A percentile compares a stretch with the other conserved stretches of the same genome.
phyloP scores from a whole-genome alignment of 371 early-diverging fungal species.

The Mucor indicus region DNA sequence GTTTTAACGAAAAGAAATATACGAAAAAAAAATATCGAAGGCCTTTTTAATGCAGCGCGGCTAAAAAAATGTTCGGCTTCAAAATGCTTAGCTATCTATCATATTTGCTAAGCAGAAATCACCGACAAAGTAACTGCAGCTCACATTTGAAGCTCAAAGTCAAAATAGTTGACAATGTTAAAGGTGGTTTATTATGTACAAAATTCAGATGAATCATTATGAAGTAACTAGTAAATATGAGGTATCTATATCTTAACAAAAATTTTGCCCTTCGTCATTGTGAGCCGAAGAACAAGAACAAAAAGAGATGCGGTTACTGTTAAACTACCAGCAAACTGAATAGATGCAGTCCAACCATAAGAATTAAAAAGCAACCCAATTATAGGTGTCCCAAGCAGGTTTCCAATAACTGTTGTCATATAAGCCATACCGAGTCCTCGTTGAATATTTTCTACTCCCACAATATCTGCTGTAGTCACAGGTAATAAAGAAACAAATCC shows the following conservation, averaged over 20 bases:
- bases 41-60: too few relatives aligned
- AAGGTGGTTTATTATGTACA: too few relatives aligned
- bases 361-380: constrained; percentile 39
- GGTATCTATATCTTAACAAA: constrained; percentile 15
- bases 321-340: constrained; percentile 47
- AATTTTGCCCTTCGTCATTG: constrained; percentile 10
- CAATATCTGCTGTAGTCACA: constrained; percentile 46
- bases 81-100: too few relatives aligned
- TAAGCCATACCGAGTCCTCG: constrained; percentile 27
- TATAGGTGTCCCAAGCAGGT: constrained; percentile 45
- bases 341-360: constrained; percentile 45
- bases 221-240: neutral
- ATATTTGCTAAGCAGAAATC: too few relatives aligned
- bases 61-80: too few relatives aligned
- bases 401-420: constrained; percentile 42
- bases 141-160: too few relatives aligned
- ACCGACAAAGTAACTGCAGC: too few relatives aligned
- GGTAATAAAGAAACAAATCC: constrained; percentile 50
- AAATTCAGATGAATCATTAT: too few relatives aligned
- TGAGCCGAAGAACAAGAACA: constrained; percentile 18
- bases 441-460: constrained; percentile 42
- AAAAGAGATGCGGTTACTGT: constrained; percentile 25
- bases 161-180: too few relatives aligned
- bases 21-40: constrained; percentile 8
- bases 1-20: neutral